Evolutionary conservation across 768 basidiomycete genomes (phyloP).

Genomic region (Leucocoprinus leucothites): DNA sequence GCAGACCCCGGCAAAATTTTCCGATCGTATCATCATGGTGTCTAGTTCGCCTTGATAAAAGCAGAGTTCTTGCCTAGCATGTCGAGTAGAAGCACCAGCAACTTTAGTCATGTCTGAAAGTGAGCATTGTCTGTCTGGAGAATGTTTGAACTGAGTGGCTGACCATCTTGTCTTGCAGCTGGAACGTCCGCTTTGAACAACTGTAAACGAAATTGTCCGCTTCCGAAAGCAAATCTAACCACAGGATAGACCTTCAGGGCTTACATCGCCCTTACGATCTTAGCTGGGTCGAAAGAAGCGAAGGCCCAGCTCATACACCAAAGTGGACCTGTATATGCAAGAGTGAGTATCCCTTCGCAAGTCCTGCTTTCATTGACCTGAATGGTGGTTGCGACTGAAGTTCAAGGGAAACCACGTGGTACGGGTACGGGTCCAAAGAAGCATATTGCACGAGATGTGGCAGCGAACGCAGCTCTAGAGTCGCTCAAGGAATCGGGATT

Average conservation of each 20-base stretch:
- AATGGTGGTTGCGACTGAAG: conserved; percentile 28
- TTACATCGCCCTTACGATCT: conserved; percentile 38
- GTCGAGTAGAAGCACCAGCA: conserved; percentile 13
- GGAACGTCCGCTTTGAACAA: conserved; percentile 31
- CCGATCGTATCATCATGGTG: not conserved
- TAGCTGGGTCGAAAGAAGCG: conserved; percentile 50
- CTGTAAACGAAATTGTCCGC: conserved; percentile 22
- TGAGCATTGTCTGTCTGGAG: not conserved
- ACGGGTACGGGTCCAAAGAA: conserved; percentile 49
- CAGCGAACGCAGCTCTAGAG: conserved; percentile 45
- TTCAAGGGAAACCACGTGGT: conserved; percentile 47
- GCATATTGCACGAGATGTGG: conserved; percentile 42
- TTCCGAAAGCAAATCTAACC: not conserved
- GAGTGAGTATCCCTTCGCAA: conserved; percentile 34
- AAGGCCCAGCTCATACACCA: conserved; percentile 42
- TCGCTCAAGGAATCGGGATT: conserved; percentile 24
- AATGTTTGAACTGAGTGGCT: not conserved
- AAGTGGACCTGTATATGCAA: conserved; percentile 60
- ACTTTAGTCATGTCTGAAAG: conserved; percentile 9
- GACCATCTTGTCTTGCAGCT: not conserved
- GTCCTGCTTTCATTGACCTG: conserved; percentile 5
- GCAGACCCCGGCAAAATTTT: not conserved
- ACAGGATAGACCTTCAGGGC: conserved; percentile 50
- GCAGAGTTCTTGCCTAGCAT: not conserved
- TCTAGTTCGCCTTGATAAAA: not conserved